A percentile compares a stretch with the other conserved stretches of the same genome.
phyloP scores from a whole-genome alignment of 352 stramenopile genomes.

The Aphanomyces invadans region DNA sequence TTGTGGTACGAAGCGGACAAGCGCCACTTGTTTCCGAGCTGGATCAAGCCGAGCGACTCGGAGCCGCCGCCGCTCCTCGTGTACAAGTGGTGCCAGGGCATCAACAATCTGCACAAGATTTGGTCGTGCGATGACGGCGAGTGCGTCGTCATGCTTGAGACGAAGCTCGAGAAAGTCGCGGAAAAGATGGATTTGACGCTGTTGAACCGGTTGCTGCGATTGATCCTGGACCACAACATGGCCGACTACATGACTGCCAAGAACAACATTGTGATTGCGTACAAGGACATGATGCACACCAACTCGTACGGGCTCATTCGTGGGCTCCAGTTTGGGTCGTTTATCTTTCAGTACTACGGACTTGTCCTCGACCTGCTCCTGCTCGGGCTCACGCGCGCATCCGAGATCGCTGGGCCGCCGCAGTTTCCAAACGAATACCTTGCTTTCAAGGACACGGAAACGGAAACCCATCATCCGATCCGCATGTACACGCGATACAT shows the following conservation, averaged over 20 bases:
- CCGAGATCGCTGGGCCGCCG: conserved; percentile 96
- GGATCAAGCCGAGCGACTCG: conserved; percentile 99
- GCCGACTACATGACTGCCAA: conserved; percentile 99
- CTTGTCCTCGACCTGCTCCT: conserved; percentile 98
- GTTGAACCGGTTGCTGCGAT: conserved; percentile 94
- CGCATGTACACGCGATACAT: conserved; percentile 99
- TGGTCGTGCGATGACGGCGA: conserved; percentile 98
- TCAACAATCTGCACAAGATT: conserved; percentile 99
- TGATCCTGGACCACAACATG: conserved; percentile 99
- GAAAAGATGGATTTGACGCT: conserved; percentile 99
- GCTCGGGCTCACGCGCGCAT: conserved; percentile 95
- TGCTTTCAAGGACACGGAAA: conserved; percentile 96
- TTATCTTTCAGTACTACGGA: conserved; percentile 99
- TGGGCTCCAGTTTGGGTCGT: conserved; percentile 95
- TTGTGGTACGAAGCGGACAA: conserved; percentile 99
- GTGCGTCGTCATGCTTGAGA: conserved; percentile 98
- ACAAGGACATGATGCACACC: conserved; percentile 99
- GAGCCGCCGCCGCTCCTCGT: conserved; percentile 97
- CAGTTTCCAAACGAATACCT: conserved; percentile 98
- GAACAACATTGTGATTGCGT: conserved; percentile 98
- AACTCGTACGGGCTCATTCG: conserved; percentile 99
- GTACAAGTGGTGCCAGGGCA: conserved; percentile 99
- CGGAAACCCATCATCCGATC: conserved; percentile 97
- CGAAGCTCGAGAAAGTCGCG: conserved; percentile 99
- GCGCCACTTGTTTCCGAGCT: conserved; percentile 98